Percentiles rank a stretch among this genome's conserved stretches.
phyloP scores from a whole-genome alignment of 1,284 basidiomycete species.

The Apiotrichum montevideense region DNA sequence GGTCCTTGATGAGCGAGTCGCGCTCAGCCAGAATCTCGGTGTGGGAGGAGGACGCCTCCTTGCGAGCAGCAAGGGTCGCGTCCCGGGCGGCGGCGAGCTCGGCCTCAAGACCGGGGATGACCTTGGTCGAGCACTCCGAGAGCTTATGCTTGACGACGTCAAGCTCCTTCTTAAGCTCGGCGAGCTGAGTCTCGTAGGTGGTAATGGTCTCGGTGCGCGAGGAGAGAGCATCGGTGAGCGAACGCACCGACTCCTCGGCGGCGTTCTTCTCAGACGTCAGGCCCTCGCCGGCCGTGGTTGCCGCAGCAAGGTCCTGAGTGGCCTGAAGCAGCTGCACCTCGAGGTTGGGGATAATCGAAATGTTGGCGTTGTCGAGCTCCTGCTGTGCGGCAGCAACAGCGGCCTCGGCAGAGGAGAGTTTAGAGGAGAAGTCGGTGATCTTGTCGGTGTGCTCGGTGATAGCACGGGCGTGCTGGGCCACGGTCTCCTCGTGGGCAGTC shows the following conservation, averaged over 20 bases:
- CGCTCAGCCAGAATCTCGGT: neutral
- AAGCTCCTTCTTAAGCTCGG: neutral
- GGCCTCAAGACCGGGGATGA: no score
- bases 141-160: neutral
- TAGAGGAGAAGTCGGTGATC: neutral
- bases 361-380: constrained; percentile 7
- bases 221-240: neutral
- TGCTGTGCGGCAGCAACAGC: neutral
- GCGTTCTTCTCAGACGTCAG: neutral
- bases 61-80: neutral
- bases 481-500: neutral
- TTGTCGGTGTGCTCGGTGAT: neutral
- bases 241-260: neutral
- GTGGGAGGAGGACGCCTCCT: neutral
- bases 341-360: constrained; percentile 3
- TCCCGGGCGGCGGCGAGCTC: neutral
- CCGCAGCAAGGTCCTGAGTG: neutral
- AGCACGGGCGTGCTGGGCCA: neutral
- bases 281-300: neutral
- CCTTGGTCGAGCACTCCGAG: neutral
- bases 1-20: constrained; percentile 1
- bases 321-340: constrained; percentile 1
- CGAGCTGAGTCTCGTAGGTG: neutral
- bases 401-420: neutral
- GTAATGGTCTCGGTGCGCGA: neutral